A percentile compares a stretch with the other conserved stretches of the same genome.
Evolutionary conservation across 2,329 filamentous ascomycete genomes (phyloP).

Genomic region (Lasiodiplodia theobromae): DNA sequence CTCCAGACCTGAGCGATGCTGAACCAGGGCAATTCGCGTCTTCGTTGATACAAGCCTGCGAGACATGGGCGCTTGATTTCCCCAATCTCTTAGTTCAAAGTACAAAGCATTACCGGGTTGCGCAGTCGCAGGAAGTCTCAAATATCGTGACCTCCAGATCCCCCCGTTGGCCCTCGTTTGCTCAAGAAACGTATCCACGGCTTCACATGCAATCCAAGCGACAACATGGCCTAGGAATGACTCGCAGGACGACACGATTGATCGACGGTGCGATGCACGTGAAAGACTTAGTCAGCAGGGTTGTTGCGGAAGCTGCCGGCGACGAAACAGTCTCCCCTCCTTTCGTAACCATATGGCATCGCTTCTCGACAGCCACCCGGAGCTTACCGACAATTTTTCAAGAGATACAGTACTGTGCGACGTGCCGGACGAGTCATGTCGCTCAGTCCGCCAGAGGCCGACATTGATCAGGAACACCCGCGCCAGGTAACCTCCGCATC

Average conservation of each 20-base stretch:
- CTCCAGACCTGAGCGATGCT: too few relatives aligned
- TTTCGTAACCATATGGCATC: neutral
- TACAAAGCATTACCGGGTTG: too few relatives aligned
- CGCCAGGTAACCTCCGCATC: conserved; percentile 1
- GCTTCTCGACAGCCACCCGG: neutral
- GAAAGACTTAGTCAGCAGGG: neutral
- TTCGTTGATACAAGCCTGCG: too few relatives aligned
- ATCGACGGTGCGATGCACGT: neutral
- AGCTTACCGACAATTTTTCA: neutral
- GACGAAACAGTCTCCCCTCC: neutral
- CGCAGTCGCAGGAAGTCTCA: too few relatives aligned
- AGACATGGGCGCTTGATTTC: too few relatives aligned
- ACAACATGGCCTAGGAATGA: neutral
- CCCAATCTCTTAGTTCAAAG: too few relatives aligned
- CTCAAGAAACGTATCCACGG: neutral
- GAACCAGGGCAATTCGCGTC: too few relatives aligned
- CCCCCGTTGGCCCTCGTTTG: too few relatives aligned
- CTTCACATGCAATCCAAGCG: neutral
- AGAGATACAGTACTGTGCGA: neutral
- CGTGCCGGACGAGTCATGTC: neutral
- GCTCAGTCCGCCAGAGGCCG: neutral
- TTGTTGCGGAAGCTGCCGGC: neutral
- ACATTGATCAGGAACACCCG: neutral
- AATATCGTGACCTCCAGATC: too few relatives aligned
- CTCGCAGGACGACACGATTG: too few relatives aligned